Conservation (phyloP, 768 basidiomycete genomes). For the Dacryopinax primogenitus region DNA sequence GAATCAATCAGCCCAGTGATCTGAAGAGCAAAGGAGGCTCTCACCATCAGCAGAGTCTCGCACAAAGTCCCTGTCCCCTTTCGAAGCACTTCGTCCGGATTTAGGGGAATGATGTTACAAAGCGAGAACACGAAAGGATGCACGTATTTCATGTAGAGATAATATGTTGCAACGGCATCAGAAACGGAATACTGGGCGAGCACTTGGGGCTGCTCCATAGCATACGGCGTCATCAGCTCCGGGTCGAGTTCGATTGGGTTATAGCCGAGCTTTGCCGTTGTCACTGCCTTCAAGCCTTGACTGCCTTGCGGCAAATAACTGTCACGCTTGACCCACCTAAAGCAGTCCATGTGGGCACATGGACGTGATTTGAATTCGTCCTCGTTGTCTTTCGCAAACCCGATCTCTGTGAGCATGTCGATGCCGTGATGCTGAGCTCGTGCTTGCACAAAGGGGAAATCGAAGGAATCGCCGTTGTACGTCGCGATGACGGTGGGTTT, state of each 20-base stretch:
- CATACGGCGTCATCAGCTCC: conserved; percentile 99
- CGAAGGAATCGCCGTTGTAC: conserved; percentile 98
- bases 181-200: conserved; percentile 98
- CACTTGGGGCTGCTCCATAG: conserved; percentile 84
- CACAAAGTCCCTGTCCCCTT: conserved; percentile 96
- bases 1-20: background rate
- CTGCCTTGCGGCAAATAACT: conserved; percentile 97
- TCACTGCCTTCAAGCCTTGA: conserved; percentile 97
- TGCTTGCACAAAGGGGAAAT: conserved; percentile 91
- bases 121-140: conserved; percentile 98
- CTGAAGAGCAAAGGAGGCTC: conserved; percentile 20
- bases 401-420: conserved; percentile 91
- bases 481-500: conserved; percentile 96
- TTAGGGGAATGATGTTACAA: conserved; percentile 96
- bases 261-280: conserved; percentile 89
- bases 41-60: conserved; percentile 92
- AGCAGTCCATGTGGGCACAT: conserved; percentile 98
- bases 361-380: conserved; percentile 88
- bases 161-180: conserved; percentile 99
- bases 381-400: conserved; percentile 81
- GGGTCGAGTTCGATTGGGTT: conserved; percentile 95
- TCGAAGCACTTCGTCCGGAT: conserved; percentile 88
- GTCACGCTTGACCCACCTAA: conserved; percentile 98
- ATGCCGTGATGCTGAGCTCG: conserved; percentile 78
- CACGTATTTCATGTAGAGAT: conserved; percentile 99